Conservation (phyloP, 257 asterid genomes). For the Eucommia ulmoides region DNA sequence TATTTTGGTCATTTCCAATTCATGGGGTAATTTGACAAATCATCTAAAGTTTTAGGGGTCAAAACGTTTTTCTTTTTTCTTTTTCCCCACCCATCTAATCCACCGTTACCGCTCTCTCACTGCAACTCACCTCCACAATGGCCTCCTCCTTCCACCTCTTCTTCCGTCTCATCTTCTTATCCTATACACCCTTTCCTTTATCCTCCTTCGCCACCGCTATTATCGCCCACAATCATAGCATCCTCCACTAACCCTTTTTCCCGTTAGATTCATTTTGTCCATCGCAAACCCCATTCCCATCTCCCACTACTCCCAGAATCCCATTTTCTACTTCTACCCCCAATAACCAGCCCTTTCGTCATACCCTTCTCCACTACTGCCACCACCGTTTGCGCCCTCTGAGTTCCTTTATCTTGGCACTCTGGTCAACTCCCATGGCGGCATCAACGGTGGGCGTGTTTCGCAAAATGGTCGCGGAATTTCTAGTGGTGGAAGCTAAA, state of each 20-base stretch:
- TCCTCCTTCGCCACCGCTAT: not conserved
- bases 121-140: not conserved
- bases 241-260: not conserved
- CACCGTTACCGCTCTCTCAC: no score
- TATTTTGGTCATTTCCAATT: no score
- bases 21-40: no score
- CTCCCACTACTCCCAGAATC: not conserved
- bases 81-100: no score
- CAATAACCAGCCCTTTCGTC: not conserved
- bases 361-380: not conserved
- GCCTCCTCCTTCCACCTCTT: not conserved
- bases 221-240: not conserved
- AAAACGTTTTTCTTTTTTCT: no score
- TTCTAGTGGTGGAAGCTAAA: conserved; percentile 11
- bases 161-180: not conserved
- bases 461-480: conserved; percentile 14
- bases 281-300: no score
- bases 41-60: no score
- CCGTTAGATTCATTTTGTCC: not conserved
- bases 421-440: conserved; percentile 59
- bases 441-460: conserved; percentile 12
- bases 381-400: conserved; percentile 8
- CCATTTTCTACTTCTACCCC: not conserved
- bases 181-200: not conserved
- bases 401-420: conserved; percentile 93